Percentiles rank a stretch among this genome's conserved stretches.
Conservation (phyloP, 2,329 filamentous ascomycete genomes). For the Penicillium frequentans region DNA sequence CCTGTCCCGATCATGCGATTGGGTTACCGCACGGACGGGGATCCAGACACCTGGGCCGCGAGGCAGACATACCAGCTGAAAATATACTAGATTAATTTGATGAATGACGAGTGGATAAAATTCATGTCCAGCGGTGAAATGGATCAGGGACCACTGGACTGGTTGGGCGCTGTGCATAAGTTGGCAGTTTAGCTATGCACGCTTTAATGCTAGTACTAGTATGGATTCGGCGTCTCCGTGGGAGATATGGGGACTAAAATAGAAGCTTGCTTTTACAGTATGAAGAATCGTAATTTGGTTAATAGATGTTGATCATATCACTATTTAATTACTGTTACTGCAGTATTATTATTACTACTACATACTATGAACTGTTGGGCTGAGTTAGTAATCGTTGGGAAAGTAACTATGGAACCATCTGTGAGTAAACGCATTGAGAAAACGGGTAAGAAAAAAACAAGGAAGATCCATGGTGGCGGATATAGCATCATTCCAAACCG, state of each 20-base stretch:
- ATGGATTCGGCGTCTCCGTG: neutral
- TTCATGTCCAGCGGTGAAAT: neutral
- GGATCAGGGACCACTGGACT: neutral
- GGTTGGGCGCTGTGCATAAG: neutral
- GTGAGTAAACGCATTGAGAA: neutral
- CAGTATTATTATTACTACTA: neutral
- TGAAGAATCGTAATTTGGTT: neutral
- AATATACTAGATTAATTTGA: neutral
- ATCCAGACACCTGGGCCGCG: constrained; percentile 20
- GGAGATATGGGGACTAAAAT: neutral
- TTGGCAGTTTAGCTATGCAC: neutral
- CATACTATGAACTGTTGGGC: neutral
- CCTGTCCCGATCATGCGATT: constrained; percentile 1
- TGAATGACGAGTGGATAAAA: neutral
- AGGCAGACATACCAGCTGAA: constrained; percentile 27
- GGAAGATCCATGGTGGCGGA: neutral
- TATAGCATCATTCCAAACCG: neutral
- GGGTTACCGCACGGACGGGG: constrained; percentile 9
- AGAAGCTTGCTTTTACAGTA: too few relatives aligned
- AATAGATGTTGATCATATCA: neutral
- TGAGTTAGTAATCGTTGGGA: neutral
- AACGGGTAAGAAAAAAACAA: neutral
- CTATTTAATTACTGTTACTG: neutral
- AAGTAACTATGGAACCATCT: neutral
- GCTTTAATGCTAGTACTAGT: neutral